These are phyloP conservation scores for Penicillium chermesinum DNA, from an alignment of 495 filamentous ascomycete species.

Conservation along the genomic window DNA sequence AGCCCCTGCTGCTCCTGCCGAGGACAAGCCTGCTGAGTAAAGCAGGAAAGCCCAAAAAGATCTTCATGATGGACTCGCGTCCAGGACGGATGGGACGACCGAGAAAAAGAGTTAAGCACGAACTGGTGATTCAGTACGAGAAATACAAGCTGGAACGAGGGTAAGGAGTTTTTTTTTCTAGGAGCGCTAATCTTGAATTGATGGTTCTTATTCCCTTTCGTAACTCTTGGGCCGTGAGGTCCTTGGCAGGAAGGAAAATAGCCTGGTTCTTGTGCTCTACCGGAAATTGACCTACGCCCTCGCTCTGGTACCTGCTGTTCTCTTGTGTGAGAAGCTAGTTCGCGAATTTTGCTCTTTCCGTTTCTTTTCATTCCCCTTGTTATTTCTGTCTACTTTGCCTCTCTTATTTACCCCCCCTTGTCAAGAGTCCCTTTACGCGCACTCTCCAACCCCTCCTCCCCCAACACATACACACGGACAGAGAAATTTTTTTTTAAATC, in stretches of 20 bases:
- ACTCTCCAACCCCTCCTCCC: conserved; percentile 22
- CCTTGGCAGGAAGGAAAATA: conserved; percentile 8
- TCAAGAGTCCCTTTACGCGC: conserved; percentile 30
- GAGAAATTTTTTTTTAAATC: conserved; percentile 27
- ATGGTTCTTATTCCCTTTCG: conserved; percentile 5
- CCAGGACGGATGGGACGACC: conserved; percentile 25
- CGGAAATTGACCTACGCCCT: too few relatives aligned
- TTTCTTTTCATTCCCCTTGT: conserved; percentile 25
- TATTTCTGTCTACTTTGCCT: conserved; percentile 28
- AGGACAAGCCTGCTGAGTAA: conserved; percentile 58
- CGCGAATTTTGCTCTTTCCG: conserved; percentile 14
- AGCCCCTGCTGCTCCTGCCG: conserved; percentile 46
- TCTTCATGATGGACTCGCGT: conserved; percentile 36
- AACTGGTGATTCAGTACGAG: conserved; percentile 17
- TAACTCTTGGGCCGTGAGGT: conserved; percentile 7
- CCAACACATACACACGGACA: conserved; percentile 27
- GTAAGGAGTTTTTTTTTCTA: conserved; percentile 3
- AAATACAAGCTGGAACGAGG: conserved; percentile 6
- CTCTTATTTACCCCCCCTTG: conserved; percentile 23
- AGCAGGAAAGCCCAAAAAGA: conserved; percentile 32
- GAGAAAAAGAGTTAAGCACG: conserved; percentile 13
- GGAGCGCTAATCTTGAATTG: conserved; percentile 8
- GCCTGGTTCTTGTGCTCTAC: too few relatives aligned
- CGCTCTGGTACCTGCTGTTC: conserved; percentile 9
- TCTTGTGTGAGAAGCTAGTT: conserved; percentile 9